A percentile compares a stretch with the other conserved stretches of the same genome.
Conservation (phyloP, 2,329 filamentous ascomycete genomes). For the Pseudonectria foliicola region DNA sequence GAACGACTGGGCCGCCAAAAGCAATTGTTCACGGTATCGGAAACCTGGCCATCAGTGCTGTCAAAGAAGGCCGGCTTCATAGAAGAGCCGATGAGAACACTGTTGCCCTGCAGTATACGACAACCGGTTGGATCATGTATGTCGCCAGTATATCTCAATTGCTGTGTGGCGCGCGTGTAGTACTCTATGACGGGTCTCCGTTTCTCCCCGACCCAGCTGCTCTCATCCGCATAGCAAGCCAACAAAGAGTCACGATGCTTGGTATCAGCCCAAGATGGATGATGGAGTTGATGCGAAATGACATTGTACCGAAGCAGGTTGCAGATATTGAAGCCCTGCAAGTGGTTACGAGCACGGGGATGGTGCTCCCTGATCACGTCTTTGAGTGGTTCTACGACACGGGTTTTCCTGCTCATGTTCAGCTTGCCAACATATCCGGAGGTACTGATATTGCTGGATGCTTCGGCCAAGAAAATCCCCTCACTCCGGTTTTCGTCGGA, state of each 20-base stretch:
- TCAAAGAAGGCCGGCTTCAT: not conserved
- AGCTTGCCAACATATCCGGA: not conserved
- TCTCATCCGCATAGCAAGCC: not conserved
- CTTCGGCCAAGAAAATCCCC: not conserved
- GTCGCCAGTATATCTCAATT: not conserved
- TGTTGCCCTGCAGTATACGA: slow-evolving; percentile 1
- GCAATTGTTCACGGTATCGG: slow-evolving; percentile 1
- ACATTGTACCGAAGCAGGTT: not conserved
- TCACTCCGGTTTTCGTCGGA: not conserved
- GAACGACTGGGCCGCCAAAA: slow-evolving; percentile 1
- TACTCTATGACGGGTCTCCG: slow-evolving; percentile 1
- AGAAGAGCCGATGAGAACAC: not conserved
- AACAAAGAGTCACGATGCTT: not conserved
- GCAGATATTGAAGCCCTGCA: not conserved
- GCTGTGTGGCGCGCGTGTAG: not conserved
- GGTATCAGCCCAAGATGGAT: not conserved
- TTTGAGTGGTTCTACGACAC: slow-evolving; percentile 1
- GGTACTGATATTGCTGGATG: slow-evolving; percentile 2
- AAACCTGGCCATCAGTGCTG: not conserved
- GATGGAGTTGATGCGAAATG: not conserved
- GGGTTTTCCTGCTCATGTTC: not conserved
- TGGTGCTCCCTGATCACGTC: not conserved
- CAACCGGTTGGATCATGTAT: slow-evolving; percentile 2
- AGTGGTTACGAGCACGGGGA: not conserved
- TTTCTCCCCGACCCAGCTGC: not conserved